Base-by-base conservation (phyloP, 2,329 filamentous ascomycete species). In the Aspergillus fumigatiaffinis region DNA sequence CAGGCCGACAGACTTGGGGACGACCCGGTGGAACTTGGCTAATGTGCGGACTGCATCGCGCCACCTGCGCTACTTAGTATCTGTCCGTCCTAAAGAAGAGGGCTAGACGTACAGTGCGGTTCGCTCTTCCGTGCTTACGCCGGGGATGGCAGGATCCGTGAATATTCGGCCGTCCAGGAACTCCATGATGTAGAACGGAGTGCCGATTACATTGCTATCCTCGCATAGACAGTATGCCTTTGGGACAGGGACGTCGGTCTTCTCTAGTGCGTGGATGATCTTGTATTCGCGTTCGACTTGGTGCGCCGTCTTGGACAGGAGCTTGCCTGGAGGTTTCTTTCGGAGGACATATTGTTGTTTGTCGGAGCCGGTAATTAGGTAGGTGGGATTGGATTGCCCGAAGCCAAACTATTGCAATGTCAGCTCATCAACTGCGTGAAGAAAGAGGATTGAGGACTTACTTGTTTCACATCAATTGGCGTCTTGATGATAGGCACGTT, bases 331-430 rank as follows among this genome's bases (percentile, higher is more conserved):
- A 0, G 94, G 94, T 79, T 97, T 97, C 84, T 99, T 97, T 73
- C 94, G 91, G 80, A 97, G 84, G 35, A 99, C 94, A 77, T 88
- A 96, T 71, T 87, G 86, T 65, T 80, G 75, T 52, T 87, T 85
- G 71, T 86, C 81, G 63, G 85, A 81, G 53, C 87, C 87, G 17
- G 87, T 96, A 69, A 97, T 82, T 69, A 93, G 91, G 78, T 97
- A 99, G 2, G 94, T 99, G 48, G 94, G 94, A 73, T 97, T 99
- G 57, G 91, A 96, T 78, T 97, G 94, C 59, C 94, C 94, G 73
- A 95, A 97, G 68, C 92, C 91, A 73, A 97, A 99, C 90, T 97
- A 69, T 38, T 52, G 47, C 28, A 50, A n/a, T n/a, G 25, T 49
- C 20, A 48, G 14, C 21, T n/a, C 4, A 10, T 41, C 46, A 46